These are phyloP conservation scores for Ceratocystis destructans DNA, from an alignment of 2,329 filamentous ascomycete species.

Conservation along the genomic window DNA sequence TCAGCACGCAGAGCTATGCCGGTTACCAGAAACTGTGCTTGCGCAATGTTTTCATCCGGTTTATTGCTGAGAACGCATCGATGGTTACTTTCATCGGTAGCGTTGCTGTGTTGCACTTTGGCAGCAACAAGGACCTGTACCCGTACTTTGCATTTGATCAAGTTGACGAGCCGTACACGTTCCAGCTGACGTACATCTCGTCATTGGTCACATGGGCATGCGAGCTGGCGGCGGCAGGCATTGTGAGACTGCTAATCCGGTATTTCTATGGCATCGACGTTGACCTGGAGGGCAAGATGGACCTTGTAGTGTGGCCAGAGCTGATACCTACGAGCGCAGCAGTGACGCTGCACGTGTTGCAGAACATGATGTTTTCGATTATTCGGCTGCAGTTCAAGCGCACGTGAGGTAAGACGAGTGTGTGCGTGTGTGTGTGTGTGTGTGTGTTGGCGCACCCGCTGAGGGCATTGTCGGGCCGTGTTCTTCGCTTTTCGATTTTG, in stretches of 20 bases:
- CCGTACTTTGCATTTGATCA: slow-evolving; percentile 55
- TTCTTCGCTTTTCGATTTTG: not conserved
- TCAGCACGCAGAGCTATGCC: slow-evolving; percentile 46
- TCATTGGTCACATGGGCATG: slow-evolving; percentile 53
- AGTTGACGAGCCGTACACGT: slow-evolving; percentile 41
- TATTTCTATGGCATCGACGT: slow-evolving; percentile 48
- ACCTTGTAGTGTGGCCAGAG: slow-evolving; percentile 53
- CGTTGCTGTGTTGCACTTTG: slow-evolving; percentile 52
- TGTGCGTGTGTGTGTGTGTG: too few relatives aligned
- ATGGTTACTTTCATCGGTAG: slow-evolving; percentile 56
- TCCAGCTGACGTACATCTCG: slow-evolving; percentile 48
- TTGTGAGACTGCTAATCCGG: slow-evolving; percentile 44
- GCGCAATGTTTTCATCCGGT: slow-evolving; percentile 53
- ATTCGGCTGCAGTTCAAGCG: slow-evolving; percentile 46
- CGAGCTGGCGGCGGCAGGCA: slow-evolving; percentile 48
- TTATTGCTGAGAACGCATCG: slow-evolving; percentile 51
- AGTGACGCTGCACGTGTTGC: slow-evolving; percentile 53
- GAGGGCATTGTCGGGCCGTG: not conserved
- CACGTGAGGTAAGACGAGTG: slow-evolving; percentile 9
- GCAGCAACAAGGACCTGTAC: slow-evolving; percentile 53
- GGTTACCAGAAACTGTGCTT: slow-evolving; percentile 54
- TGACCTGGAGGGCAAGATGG: slow-evolving; percentile 49
- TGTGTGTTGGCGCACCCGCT: not conserved
- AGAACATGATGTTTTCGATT: slow-evolving; percentile 61
- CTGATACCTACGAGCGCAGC: slow-evolving; percentile 51